Evolutionary conservation across 352 stramenopile genomes (phyloP), one percentile per base, ranked within the genome.

Genomic region (Blastocystis sp.): DNA sequence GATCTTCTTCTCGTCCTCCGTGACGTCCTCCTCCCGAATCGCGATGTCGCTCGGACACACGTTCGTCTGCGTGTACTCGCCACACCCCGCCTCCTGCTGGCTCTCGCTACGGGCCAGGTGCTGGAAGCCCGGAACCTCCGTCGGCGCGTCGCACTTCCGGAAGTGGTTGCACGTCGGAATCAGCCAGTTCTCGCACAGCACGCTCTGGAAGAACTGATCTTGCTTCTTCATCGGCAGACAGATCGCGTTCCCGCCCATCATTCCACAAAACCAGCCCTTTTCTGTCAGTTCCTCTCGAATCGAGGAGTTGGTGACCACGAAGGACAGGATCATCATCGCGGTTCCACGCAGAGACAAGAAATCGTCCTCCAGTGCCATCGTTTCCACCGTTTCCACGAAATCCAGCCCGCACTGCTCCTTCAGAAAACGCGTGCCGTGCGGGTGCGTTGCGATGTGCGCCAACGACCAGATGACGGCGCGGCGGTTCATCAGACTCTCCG

Each of bases 11-110:
- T 81, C 71, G 21, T 57, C 28, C n/a, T 81, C 71, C 3, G 38
- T 64, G 17, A 66, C 10, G 14, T 17, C 48, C 48, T 40, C 48
- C 28, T 21, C 71, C 42, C 66, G 19, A 3, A 81, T 19, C 42
- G 45, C 14, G 24, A 81, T 65, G 60, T 81, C 71, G 54, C 71
- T 81, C 43, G 48, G 71, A 64, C 71, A 81, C n/a, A 81, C 48
- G 28, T 60, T 81, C 0, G 48, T 40, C 71, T 81, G 43, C 11
- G 54, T 40, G 48, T 81, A 43, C 10, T 10, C 10, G 4, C 24
- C 24, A 6, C 24, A 24, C 4, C 9, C 52, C 17, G 14, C 19
- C 9, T 81, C n/a, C 17, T 21, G 19, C 17, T n/a, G 48, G 28
- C 66, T 64, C 9, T n/a, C 43, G 38, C 64, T 64, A 42, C 48